Base-by-base conservation (phyloP, 2,329 filamentous ascomycete species). In the Periconia digitata region DNA sequence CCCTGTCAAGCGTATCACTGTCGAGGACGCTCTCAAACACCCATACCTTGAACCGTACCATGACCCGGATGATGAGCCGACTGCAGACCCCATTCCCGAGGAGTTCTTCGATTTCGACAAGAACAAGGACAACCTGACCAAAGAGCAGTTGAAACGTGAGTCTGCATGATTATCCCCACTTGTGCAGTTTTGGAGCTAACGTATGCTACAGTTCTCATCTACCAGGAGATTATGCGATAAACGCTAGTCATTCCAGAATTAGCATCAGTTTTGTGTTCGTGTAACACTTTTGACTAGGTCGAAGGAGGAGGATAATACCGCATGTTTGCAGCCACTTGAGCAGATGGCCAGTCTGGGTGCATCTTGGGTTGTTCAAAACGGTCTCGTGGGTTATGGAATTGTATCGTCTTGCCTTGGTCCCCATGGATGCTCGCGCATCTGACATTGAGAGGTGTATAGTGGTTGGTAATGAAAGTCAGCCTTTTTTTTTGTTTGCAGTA, bases 91-190 rank as follows among this genome's bases (percentile, higher is more conserved):
- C 18, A 99, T 99, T 66, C 94, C 94, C 18, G 92, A 97, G 73
- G 92, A 96, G 72, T 99, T 99, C 80, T 99, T 99, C 72, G 94
- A 99, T 75, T 99, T 99, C 74, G 94, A 99, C 76, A 96, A 96
- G 83, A 95, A 97, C 81, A 99, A 99, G 85, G 94, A 99, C 74
- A 94, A 87, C 66, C 77, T 99, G 68, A 96, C 89, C 79, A 99
- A 99, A 78, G 94, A 99, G 77, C 91, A 99, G 76, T 76, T 99
- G 73, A 97, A 97, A 81, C 83, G 94, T 86, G 70, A 67, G 78
- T 70, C 17, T 27, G 34, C 21, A 3, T 32, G 3, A 15, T 21
- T 18, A 17, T 24, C 15, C 3, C 1, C 23, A 12, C 43, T 13
- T 6, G 12, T 12, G n/a, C n/a, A n/a, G 4, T 4, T 32, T 3